Conservation (phyloP, 2,329 filamentous ascomycete genomes). For the Ophiostoma ips region DNA sequence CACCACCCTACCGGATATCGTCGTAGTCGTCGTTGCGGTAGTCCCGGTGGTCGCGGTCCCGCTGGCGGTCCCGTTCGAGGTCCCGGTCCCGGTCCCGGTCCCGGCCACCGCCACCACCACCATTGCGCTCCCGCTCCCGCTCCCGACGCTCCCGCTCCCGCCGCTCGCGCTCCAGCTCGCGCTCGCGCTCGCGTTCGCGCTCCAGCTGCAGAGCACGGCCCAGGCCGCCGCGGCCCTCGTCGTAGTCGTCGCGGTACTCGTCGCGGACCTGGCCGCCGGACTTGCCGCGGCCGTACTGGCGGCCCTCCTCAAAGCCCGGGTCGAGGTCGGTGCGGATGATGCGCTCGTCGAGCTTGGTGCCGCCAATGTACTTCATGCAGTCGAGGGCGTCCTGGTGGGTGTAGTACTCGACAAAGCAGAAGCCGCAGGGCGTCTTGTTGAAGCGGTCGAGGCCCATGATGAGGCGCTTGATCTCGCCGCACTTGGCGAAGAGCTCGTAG, state of each 20-base stretch:
- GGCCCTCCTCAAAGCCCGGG: constrained; percentile 87
- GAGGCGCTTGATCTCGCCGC: constrained; percentile 93
- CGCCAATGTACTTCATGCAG: constrained; percentile 96
- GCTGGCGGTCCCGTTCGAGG: constrained; percentile 31
- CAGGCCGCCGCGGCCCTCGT: constrained; percentile 83
- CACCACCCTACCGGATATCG: constrained; percentile 31
- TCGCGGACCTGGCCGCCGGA: constrained; percentile 94
- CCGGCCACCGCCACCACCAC: constrained; percentile 23
- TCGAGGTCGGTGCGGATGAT: constrained; percentile 93
- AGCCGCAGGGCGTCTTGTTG: constrained; percentile 94
- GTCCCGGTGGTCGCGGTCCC: constrained; percentile 1
- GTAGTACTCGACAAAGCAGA: constrained; percentile 99
- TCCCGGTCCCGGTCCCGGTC: constrained; percentile 15
- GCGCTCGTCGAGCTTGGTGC: constrained; percentile 94
- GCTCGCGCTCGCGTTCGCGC: constrained; percentile 32
- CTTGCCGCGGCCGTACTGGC: constrained; percentile 91
- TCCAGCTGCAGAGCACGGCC: constrained; percentile 60
- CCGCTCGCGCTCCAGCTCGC: constrained; percentile 32
- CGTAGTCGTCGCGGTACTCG: constrained; percentile 94
- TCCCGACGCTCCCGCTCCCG: constrained; percentile 25
- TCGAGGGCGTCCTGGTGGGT: constrained; percentile 93
- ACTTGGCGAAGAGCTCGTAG: constrained; percentile 90
- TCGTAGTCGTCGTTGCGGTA: constrained; percentile 34
- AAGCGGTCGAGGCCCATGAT: constrained; percentile 97
- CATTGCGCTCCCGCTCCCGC: constrained; percentile 8